phyloP scores from a whole-genome alignment of 352 stramenopile species.

The Phytopythium litorale region DNA sequence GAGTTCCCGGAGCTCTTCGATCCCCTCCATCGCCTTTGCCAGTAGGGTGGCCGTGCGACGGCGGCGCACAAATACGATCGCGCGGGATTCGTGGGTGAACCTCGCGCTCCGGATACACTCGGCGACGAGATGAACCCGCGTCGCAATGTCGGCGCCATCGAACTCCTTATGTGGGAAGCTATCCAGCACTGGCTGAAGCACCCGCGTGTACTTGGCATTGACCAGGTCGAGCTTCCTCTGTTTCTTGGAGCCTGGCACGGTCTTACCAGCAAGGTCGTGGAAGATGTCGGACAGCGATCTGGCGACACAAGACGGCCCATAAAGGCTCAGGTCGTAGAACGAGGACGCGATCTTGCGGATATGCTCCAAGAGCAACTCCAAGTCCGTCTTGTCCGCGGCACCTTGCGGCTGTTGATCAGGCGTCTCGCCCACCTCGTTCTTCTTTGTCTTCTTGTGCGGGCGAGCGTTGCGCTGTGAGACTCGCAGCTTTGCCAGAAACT shows the following conservation, averaged over 20 bases:
- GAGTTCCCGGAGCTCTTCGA: conserved; percentile 43
- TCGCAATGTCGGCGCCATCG: conserved; percentile 35
- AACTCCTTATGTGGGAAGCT: conserved; percentile 24
- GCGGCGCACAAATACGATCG: conserved; percentile 75
- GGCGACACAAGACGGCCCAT: conserved; percentile 35
- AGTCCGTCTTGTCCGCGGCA: conserved; percentile 12
- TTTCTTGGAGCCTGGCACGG: conserved; percentile 13
- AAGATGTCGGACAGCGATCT: conserved; percentile 34
- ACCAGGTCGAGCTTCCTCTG: conserved; percentile 31
- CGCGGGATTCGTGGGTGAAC: conserved; percentile 55
- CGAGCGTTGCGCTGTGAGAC: conserved; percentile 9
- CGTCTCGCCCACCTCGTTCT: neutral
- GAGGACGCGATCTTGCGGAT: conserved; percentile 38
- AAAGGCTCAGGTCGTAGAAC: conserved; percentile 49
- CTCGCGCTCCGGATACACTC: conserved; percentile 34
- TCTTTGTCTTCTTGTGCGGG: neutral
- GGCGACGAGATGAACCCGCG: conserved; percentile 50
- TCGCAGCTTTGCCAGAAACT: conserved; percentile 46
- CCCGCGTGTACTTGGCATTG: conserved; percentile 16
- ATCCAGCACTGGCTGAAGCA: conserved; percentile 28
- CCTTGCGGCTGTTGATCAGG: neutral
- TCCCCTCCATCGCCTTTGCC: conserved; percentile 56
- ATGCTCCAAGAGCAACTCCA: conserved; percentile 45
- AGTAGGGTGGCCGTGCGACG: conserved; percentile 67
- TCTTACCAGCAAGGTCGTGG: conserved; percentile 13